Conservation (phyloP, 352 stramenopile species). For the Pythium vanterpoolii region DNA sequence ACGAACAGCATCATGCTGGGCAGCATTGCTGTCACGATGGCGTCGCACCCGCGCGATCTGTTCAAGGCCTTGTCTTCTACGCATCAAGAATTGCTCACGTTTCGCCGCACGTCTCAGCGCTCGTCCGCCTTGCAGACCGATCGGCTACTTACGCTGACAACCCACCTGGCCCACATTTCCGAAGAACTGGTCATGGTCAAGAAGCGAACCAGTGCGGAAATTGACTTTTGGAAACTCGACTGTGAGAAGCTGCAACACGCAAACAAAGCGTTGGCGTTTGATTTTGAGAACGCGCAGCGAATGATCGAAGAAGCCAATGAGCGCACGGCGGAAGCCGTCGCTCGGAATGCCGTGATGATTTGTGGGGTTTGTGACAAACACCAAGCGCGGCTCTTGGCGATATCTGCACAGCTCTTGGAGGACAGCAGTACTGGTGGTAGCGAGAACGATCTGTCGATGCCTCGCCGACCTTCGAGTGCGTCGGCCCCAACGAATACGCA, state of each 20-base stretch:
- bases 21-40: constrained; percentile 48
- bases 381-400: constrained; percentile 41
- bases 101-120: constrained; percentile 45
- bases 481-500: neutral
- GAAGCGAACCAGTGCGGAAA: constrained; percentile 52
- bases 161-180: constrained; percentile 58
- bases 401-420: constrained; percentile 39
- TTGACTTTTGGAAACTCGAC: constrained; percentile 67
- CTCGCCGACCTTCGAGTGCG: neutral
- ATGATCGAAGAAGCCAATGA: constrained; percentile 30
- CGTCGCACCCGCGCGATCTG: constrained; percentile 54
- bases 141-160: constrained; percentile 58
- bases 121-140: constrained; percentile 57
- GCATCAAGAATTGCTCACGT: constrained; percentile 38
- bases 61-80: constrained; percentile 55
- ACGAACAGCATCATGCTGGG: constrained; percentile 58
- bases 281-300: constrained; percentile 32
- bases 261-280: constrained; percentile 34
- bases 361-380: constrained; percentile 56
- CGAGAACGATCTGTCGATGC: neutral
- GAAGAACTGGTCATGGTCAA: constrained; percentile 65
- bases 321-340: neutral
- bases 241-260: constrained; percentile 61
- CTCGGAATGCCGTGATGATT: neutral
- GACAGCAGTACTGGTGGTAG: neutral